Conservation (phyloP, 139 green algal genomes). For the Limnomonas spitsbergensis region DNA sequence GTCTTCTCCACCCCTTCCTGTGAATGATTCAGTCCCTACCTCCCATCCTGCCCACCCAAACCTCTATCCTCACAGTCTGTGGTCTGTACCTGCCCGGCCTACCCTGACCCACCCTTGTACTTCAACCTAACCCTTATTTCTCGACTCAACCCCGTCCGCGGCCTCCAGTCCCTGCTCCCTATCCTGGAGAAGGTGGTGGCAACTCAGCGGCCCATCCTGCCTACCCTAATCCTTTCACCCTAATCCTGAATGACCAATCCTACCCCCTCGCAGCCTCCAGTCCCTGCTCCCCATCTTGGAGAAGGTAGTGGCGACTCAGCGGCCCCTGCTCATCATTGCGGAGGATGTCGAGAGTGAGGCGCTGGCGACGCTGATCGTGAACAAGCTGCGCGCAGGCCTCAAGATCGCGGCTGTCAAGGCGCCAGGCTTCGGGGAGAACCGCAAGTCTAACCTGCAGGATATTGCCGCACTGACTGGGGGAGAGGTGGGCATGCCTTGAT, state of each 20-base stretch:
- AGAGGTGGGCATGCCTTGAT: constrained; percentile 65
- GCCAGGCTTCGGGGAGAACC: constrained; percentile 98
- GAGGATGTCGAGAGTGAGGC: constrained; percentile 99
- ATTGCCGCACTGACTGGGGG: constrained; percentile 92
- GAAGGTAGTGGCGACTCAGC: constrained; percentile 87
- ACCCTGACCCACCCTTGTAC: too few species aligned
- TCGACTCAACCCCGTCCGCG: constrained; percentile 31
- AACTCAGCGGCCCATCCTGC: constrained; percentile 89
- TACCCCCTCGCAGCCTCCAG: constrained; percentile 53
- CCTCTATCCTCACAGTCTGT: too few species aligned
- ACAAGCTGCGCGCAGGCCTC: constrained; percentile 96
- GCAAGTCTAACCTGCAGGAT: constrained; percentile 96
- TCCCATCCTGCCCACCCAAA: too few species aligned
- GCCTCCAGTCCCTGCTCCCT: constrained; percentile 83
- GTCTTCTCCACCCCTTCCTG: too few species aligned
- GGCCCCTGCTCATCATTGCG: constrained; percentile 94
- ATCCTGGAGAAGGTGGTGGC: constrained; percentile 92
- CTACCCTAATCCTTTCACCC: too few species aligned
- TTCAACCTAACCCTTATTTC: too few species aligned
- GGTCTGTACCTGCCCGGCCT: too few species aligned
- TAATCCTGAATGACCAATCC: too few species aligned
- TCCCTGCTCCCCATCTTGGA: constrained; percentile 93
- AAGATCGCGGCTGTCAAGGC: constrained; percentile 94
- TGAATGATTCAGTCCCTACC: too few species aligned
- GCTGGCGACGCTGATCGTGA: constrained; percentile 96